These are phyloP conservation scores for Coprinopsis cinerea DNA, from an alignment of 768 basidiomycete species.

Conservation along the genomic window DNA sequence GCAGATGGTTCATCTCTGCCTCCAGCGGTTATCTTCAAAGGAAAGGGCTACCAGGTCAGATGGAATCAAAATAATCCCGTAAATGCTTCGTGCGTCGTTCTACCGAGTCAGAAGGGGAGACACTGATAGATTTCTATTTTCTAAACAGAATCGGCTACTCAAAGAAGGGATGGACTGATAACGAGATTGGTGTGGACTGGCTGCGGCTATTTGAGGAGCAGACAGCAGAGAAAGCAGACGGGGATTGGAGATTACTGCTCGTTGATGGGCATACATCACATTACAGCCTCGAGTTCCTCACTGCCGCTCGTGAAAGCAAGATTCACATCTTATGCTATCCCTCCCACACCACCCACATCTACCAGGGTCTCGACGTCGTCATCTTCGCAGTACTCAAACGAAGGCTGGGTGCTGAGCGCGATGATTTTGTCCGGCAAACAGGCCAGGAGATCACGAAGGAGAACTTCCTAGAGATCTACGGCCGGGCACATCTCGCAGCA, in stretches of 20 bases:
- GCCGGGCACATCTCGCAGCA: slow-evolving; percentile 20
- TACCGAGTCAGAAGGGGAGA: slow-evolving; percentile 4
- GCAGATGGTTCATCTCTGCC: slow-evolving; percentile 30
- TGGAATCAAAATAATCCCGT: slow-evolving; percentile 39
- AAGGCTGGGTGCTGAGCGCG: slow-evolving; percentile 19
- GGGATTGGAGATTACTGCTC: slow-evolving; percentile 25
- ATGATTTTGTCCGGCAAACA: slow-evolving; percentile 8
- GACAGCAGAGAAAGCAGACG: slow-evolving; percentile 29
- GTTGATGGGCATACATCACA: slow-evolving; percentile 46
- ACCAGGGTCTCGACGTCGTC: slow-evolving; percentile 39
- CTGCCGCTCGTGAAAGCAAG: slow-evolving; percentile 26
- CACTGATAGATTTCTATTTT: slow-evolving; percentile 7
- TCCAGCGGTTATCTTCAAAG: slow-evolving; percentile 37
- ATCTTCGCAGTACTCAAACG: slow-evolving; percentile 27
- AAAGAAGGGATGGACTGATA: slow-evolving; percentile 32
- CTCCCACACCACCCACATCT: slow-evolving; percentile 38
- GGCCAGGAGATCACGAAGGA: slow-evolving; percentile 11
- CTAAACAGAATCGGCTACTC: slow-evolving; percentile 24
- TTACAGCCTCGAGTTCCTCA: slow-evolving; percentile 30
- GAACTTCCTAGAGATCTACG: slow-evolving; percentile 22
- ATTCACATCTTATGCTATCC: slow-evolving; percentile 43
- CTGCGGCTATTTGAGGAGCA: slow-evolving; percentile 35
- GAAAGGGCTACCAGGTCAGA: slow-evolving; percentile 25
- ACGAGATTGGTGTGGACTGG: slow-evolving; percentile 30
- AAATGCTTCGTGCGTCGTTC: slow-evolving; percentile 30